phyloP scores from a whole-genome alignment of 2,329 filamentous ascomycete genomes.

The Rhexocercosporidium sp. region DNA sequence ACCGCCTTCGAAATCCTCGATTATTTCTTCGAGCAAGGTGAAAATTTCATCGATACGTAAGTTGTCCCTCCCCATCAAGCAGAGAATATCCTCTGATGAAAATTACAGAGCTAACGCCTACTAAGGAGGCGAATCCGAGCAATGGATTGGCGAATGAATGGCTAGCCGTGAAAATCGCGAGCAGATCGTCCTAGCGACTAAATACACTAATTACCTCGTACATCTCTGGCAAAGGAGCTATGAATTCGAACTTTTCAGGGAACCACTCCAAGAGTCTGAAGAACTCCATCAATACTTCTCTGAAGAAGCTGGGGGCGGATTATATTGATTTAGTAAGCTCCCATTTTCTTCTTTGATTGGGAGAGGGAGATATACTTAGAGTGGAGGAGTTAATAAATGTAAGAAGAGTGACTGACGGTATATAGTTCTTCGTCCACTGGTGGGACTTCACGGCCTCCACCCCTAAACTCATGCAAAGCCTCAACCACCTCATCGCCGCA shows the following conservation, averaged over 20 bases:
- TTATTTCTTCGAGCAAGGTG: conserved; percentile 57
- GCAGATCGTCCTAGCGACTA: conserved; percentile 57
- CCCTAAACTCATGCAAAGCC: conserved; percentile 67
- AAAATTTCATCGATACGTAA: conserved; percentile 69
- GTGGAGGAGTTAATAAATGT: too few relatives aligned
- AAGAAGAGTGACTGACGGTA: neutral
- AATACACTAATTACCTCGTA: conserved; percentile 52
- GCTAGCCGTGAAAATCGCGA: conserved; percentile 53
- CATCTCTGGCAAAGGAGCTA: conserved; percentile 12
- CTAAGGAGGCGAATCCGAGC: conserved; percentile 61
- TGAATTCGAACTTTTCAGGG: conserved; percentile 27
- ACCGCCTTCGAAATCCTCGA: conserved; percentile 61
- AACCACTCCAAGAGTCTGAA: conserved; percentile 28
- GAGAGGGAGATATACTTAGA: too few relatives aligned
- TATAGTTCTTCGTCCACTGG: conserved; percentile 37
- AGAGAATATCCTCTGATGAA: neutral
- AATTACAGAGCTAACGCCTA: conserved; percentile 51
- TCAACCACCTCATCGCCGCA: conserved; percentile 61
- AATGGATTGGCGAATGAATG: conserved; percentile 64
- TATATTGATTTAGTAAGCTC: conserved; percentile 67
- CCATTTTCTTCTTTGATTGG: neutral
- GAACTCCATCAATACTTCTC: conserved; percentile 23
- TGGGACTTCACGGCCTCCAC: conserved; percentile 63
- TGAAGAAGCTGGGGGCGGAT: conserved; percentile 65
- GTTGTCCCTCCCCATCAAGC: neutral